Percentiles rank a stretch among this genome's conserved stretches.
Conservation (phyloP, 2,329 filamentous ascomycete genomes). For the Neofusicoccum ribis region DNA sequence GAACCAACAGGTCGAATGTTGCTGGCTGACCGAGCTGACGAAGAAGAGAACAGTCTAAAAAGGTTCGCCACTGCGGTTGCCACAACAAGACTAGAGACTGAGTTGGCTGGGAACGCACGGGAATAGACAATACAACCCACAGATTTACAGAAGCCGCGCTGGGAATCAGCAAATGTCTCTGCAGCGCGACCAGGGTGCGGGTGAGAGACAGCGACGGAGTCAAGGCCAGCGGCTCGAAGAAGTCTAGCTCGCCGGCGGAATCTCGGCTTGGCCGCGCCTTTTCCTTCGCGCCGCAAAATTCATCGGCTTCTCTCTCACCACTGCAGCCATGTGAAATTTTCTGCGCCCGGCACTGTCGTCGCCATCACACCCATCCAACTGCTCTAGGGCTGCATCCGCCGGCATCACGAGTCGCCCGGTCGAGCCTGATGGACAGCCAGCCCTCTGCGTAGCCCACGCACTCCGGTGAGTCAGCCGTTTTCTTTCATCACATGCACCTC, state of each 20-base stretch:
- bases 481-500: background rate
- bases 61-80: no score
- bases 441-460: background rate
- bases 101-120: no score
- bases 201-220: background rate
- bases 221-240: background rate
- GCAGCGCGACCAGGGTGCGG: no score
- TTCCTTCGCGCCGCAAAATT: conserved; percentile 15
- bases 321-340: conserved; percentile 14
- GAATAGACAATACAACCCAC: no score
- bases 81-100: no score
- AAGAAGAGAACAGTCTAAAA: no score
- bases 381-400: background rate
- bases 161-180: no score
- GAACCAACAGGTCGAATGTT: no score
- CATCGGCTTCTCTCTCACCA: conserved; percentile 1
- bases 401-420: background rate
- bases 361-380: background rate
- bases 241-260: conserved; percentile 1
- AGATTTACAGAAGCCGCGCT: no score
- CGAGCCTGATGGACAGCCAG: background rate
- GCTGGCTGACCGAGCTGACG: no score
- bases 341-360: conserved; percentile 2
- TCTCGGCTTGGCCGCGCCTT: background rate
- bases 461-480: conserved; percentile 16